A percentile compares a stretch with the other conserved stretches of the same genome.
Conservation (phyloP, 2,329 filamentous ascomycete genomes). For the Dactylonectria estremocensis region DNA sequence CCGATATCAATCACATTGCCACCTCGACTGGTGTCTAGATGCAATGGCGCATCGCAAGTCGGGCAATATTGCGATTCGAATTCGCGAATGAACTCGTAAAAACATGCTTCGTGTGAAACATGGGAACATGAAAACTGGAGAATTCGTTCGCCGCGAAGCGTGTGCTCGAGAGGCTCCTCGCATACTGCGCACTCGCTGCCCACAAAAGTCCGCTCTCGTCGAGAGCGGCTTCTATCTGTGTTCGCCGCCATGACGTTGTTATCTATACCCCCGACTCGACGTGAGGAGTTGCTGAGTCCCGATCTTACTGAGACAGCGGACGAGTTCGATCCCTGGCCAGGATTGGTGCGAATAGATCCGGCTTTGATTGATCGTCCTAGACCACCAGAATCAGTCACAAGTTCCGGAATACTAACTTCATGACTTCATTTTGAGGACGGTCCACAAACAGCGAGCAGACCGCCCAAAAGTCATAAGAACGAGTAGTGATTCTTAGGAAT, state of each 20-base stretch:
- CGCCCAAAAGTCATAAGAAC: not conserved
- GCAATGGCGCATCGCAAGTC: conserved; percentile 91
- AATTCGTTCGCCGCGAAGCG: conserved; percentile 91
- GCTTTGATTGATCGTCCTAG: conserved; percentile 49
- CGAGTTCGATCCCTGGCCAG: conserved; percentile 50
- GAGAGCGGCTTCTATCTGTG: conserved; percentile 81
- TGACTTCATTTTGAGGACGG: not conserved
- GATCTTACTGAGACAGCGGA: conserved; percentile 54
- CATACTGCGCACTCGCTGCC: conserved; percentile 96
- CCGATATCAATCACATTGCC: conserved; percentile 95
- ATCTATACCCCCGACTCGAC: conserved; percentile 56
- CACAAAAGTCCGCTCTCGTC: conserved; percentile 94
- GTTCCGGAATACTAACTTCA: not conserved
- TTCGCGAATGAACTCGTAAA: conserved; percentile 98
- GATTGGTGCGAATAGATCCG: conserved; percentile 42
- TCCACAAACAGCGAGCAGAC: not conserved
- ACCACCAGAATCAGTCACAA: conserved; percentile 18
- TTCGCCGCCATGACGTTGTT: conserved; percentile 62
- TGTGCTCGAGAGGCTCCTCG: conserved; percentile 97
- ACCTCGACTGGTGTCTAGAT: conserved; percentile 91
- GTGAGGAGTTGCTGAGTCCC: conserved; percentile 50
- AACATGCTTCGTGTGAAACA: conserved; percentile 97
- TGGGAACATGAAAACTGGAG: conserved; percentile 97
- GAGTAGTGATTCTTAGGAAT: not conserved
- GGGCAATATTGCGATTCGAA: conserved; percentile 96